Evolutionary conservation across 2,329 filamentous ascomycete genomes (phyloP), one percentile per base, ranked within the genome.

Genomic region (Phaeoacremonium minimum): DNA sequence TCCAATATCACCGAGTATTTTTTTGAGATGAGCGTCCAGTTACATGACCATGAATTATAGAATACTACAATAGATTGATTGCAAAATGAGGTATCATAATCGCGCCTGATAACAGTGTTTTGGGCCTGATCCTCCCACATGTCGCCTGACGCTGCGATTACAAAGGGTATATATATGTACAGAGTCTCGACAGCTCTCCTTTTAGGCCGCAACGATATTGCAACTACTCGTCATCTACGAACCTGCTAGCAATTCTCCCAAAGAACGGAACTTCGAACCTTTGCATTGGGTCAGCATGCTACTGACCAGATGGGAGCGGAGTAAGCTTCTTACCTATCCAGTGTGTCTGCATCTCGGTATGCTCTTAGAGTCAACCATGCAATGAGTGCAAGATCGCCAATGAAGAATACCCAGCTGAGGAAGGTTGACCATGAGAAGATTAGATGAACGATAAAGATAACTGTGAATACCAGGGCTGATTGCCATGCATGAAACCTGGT

Each of bases 401-500:
- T 60, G 45, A 96, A 81, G 35, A 98, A 65, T 15, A 91, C 57
- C 86, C 88, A 96, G 43, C 85, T 90, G 3, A 97, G 67, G 37
- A 94, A 80, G 2, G 70, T 73, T 16, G 87, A 91, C 85, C 88
- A 95, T 11, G 82, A 83, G 60, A 97, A 83, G 29, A 97, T 66
- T 26, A 97, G 73, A 56, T 97, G 91, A 16, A 96, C 48, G 35
- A 95, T 63, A 61, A 90, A 77, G 40, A 80, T 54, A 33, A 76
- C 76, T 1, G 86, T 84, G 59, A 95, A 96, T 4, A 95, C 62
- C 52, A 95, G 70, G 45, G 84, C 83, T 6, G 85, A 87, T 64
- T 98, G 93, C 91, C 93, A 98, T 7, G 93, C 93, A 61, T 98
- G 93, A 50, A 97, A 97, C 45, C 87, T 91, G 32, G 28, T 29